Evolutionary conservation across 768 basidiomycete species (phyloP).

Genomic region (Lactarius akahatsu): DNA sequence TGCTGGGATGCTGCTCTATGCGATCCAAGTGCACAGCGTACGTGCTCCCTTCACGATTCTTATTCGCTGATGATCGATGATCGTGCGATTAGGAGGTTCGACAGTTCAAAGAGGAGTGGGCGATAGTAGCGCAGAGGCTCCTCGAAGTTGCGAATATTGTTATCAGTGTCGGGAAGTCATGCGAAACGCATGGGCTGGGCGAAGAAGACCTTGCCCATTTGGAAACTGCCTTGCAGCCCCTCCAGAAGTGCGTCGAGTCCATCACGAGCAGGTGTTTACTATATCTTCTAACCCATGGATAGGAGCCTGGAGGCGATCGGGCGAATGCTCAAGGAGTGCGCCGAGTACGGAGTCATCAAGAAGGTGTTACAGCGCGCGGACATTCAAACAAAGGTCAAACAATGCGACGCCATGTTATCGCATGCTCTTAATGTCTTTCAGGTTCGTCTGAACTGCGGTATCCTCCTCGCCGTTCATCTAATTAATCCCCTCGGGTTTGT

Average conservation of each 20-base stretch:
- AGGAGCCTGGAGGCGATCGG: background rate
- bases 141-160: background rate
- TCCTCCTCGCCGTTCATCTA: background rate
- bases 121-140: conserved; percentile 2
- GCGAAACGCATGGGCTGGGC: background rate
- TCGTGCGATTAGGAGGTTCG: conserved; percentile 5
- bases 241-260: background rate
- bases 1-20: background rate
- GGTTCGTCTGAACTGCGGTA: background rate
- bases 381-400: background rate
- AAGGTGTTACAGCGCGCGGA: background rate
- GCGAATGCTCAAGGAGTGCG: background rate
- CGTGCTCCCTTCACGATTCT: background rate
- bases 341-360: background rate
- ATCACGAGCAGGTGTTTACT: background rate
- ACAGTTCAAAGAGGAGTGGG: conserved; percentile 2
- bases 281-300: background rate
- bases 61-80: background rate
- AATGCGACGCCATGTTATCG: background rate
- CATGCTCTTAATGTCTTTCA: background rate
- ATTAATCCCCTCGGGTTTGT: background rate
- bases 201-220: background rate
- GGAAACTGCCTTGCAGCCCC: background rate
- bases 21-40: background rate
- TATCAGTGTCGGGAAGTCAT: background rate